phyloP scores from a whole-genome alignment of 2,329 filamentous ascomycete genomes.

The Davidsoniella virescens region DNA sequence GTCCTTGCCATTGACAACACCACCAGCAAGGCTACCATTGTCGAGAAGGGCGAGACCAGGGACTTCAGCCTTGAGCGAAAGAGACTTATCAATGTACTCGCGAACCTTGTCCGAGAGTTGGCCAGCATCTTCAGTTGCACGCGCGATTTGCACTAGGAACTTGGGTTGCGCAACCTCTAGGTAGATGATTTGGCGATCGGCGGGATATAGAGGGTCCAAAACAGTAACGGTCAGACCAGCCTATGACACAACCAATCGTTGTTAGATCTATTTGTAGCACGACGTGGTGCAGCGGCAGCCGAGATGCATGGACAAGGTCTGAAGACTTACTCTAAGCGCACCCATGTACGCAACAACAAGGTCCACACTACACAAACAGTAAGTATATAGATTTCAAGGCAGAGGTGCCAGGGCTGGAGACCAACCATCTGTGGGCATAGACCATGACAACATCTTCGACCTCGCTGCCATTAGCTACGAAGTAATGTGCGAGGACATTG shows the following conservation, averaged over 20 bases:
- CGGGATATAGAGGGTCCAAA: constrained; percentile 70
- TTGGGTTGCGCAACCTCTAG: constrained; percentile 63
- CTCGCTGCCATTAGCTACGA: constrained; percentile 55
- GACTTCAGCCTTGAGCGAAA: constrained; percentile 56
- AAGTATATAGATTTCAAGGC: not conserved
- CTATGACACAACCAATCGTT: constrained; percentile 24
- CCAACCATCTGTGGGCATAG: constrained; percentile 57
- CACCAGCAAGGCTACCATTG: constrained; percentile 57
- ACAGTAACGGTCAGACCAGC: constrained; percentile 48
- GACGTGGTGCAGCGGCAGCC: not conserved
- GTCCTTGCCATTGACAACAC: constrained; percentile 47
- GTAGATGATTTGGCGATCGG: constrained; percentile 37
- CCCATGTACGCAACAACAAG: constrained; percentile 62
- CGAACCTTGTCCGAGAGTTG: constrained; percentile 29
- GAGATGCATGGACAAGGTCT: constrained; percentile 10
- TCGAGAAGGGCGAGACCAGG: constrained; percentile 57
- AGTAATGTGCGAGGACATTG: constrained; percentile 64
- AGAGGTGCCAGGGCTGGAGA: constrained; percentile 18
- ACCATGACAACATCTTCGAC: constrained; percentile 88
- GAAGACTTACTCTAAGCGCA: constrained; percentile 27
- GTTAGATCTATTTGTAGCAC: constrained; percentile 14
- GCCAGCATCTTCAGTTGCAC: constrained; percentile 49
- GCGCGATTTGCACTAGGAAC: constrained; percentile 56
- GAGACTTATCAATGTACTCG: constrained; percentile 54
- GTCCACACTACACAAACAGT: constrained; percentile 31